Evolutionary conservation across 441 rosid genomes (phyloP).

Genomic region (Eruca vesicaria): DNA sequence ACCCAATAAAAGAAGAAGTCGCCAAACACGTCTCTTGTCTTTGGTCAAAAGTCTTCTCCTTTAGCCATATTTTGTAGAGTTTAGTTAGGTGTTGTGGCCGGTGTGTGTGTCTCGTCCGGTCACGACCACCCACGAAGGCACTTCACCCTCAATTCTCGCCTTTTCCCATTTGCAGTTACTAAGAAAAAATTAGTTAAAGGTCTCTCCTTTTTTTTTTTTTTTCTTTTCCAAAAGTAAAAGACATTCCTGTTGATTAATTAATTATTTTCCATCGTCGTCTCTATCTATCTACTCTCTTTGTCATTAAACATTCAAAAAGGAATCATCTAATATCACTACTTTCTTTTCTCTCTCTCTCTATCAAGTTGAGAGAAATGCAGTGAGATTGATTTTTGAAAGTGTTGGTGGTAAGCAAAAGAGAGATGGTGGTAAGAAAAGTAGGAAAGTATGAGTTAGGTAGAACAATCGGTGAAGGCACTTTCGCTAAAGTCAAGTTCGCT

Average conservation of each 20-base stretch:
- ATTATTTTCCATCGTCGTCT: not conserved
- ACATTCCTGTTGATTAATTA: not conserved
- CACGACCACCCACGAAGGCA: not conserved
- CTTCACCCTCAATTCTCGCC: not conserved
- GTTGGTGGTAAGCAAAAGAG: not conserved
- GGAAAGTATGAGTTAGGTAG: constrained; percentile 97
- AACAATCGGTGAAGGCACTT: constrained; percentile 96
- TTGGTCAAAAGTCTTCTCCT: constrained; percentile 3
- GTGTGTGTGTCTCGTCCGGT: not conserved
- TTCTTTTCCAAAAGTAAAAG: not conserved
- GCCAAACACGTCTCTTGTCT: constrained; percentile 26
- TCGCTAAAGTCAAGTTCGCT: constrained; percentile 94
- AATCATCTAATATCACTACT: not conserved
- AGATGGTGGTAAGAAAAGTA: constrained; percentile 86
- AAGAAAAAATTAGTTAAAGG: not conserved
- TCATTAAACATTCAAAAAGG: constrained; percentile 14
- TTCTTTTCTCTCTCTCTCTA: not conserved
- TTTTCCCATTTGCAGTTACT: not conserved
- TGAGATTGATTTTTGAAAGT: constrained; percentile 1
- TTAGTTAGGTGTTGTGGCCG: not conserved
- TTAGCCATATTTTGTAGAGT: not conserved
- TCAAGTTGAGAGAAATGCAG: constrained; percentile 5
- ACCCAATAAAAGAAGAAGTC: constrained; percentile 1
- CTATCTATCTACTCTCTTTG: too few relatives aligned
- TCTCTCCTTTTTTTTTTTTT: too few relatives aligned